Base-by-base conservation (phyloP, 495 filamentous ascomycete genomes). In the Penicillium coprophilum region DNA sequence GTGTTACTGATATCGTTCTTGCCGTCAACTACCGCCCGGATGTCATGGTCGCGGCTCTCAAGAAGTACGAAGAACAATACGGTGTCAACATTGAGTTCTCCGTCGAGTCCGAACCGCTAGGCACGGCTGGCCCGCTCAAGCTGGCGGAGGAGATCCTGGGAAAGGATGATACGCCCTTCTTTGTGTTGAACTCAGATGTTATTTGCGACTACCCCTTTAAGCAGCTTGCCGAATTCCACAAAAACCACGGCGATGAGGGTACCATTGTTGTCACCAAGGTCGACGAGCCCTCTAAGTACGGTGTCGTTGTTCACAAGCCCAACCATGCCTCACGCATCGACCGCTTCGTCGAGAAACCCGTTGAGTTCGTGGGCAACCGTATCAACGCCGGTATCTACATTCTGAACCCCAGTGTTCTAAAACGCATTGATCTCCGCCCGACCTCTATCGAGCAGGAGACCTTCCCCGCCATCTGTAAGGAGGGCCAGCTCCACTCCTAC, bases 301-400 rank as follows among this genome's bases (percentile, higher is more conserved):
- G 94, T 83, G 94, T 99, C 55, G 84, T 99, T 19, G 94, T 99
- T 20, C 94, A 99, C 85, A 96, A 96, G 80, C 93, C 92, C 51
- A 87, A 84, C 77, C 91, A 96, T 73, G 75, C 91, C 32, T 89
- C 91, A 15, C 87, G 90, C 65, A 97, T 99, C 74, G 94, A 99
- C 77, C 90, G 94, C 56, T 99, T 99, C 78, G 94, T 99, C 55
- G 94, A 99, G 82, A 99, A 99, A 80, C 94, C 94, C 36, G 92
- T 97, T 64, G 90, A 99, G 73, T 99, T 97, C 76, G 94, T 99
- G 48, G 94, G 94, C 65, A 99, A 99, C 80, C 89, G 94, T 54
- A 99, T 99, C 83, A 99, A 99, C 66, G 94, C 94, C 63, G 94
- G 94, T 77, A 90, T 99, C 71, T 99, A 99, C 81, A 96, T 99